A percentile compares a stretch with the other conserved stretches of the same genome.
These are phyloP conservation scores for Trichosporon sp. DNA, from an alignment of 1,284 basidiomycete genomes.

Conservation along the genomic window DNA sequence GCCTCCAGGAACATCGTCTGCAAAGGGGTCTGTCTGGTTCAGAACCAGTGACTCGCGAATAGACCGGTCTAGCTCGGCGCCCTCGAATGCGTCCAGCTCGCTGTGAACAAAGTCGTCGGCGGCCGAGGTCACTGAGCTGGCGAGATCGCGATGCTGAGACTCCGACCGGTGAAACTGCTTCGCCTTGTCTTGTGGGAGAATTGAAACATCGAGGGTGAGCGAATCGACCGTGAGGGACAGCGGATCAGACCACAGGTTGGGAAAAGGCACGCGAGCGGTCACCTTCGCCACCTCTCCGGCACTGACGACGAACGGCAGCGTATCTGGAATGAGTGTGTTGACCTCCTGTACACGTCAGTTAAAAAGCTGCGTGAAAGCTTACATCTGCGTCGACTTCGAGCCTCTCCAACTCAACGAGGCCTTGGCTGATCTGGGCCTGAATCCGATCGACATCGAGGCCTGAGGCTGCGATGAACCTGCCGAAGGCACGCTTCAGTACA, in stretches of 20 bases:
- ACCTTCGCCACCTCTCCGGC: slow-evolving; percentile 69
- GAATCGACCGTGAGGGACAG: slow-evolving; percentile 54
- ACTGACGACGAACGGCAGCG: slow-evolving; percentile 64
- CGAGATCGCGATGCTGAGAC: slow-evolving; percentile 54
- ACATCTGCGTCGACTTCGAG: slow-evolving; percentile 74
- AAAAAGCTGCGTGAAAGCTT: slow-evolving; percentile 31
- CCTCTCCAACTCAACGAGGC: slow-evolving; percentile 77
- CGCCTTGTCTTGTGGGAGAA: slow-evolving; percentile 54
- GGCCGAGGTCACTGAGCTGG: slow-evolving; percentile 70
- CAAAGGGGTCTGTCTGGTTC: slow-evolving; percentile 38
- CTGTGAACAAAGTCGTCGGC: slow-evolving; percentile 80
- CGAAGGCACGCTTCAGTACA: slow-evolving; percentile 73
- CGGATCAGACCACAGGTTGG: slow-evolving; percentile 46
- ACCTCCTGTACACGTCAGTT: slow-evolving; percentile 60
- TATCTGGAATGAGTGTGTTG: slow-evolving; percentile 62
- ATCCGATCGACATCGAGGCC: slow-evolving; percentile 82
- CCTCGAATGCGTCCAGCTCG: slow-evolving; percentile 68
- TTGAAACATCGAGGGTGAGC: slow-evolving; percentile 65
- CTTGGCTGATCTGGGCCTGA: slow-evolving; percentile 85
- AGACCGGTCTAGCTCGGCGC: slow-evolving; percentile 65
- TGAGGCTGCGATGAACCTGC: slow-evolving; percentile 78
- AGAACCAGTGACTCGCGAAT: slow-evolving; percentile 50
- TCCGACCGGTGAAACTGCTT: background rate
- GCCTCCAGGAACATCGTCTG: slow-evolving; percentile 35
- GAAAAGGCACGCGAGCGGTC: slow-evolving; percentile 57